These are phyloP conservation scores for Globisporangium takayamanum DNA, from an alignment of 352 stramenopile species.

Conservation along the genomic window DNA sequence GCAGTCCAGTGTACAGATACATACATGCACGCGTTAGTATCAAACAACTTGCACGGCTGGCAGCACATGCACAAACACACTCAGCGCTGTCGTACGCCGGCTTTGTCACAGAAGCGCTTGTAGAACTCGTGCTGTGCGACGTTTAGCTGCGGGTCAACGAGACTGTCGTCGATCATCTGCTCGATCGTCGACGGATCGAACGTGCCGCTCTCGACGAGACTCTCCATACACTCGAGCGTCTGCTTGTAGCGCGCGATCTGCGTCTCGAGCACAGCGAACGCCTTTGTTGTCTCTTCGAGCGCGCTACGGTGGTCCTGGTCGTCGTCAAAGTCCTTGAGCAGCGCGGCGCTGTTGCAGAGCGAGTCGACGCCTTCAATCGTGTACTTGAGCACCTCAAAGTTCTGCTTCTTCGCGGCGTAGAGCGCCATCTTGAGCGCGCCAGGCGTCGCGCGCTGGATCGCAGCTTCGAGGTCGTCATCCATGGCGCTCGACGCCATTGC, in stretches of 20 bases:
- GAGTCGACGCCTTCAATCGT: slow-evolving; percentile 61
- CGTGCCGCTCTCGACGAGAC: slow-evolving; percentile 36
- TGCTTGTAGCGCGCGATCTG: slow-evolving; percentile 63
- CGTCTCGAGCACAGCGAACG: slow-evolving; percentile 56
- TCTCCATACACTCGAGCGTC: slow-evolving; percentile 61
- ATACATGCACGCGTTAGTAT: background rate
- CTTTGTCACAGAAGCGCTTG: slow-evolving; percentile 72
- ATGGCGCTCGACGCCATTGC: background rate
- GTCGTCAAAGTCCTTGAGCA: slow-evolving; percentile 53
- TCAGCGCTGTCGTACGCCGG: slow-evolving; percentile 32
- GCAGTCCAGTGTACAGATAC: background rate
- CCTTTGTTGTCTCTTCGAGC: slow-evolving; percentile 63
- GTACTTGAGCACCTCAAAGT: slow-evolving; percentile 69
- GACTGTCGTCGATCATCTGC: slow-evolving; percentile 46
- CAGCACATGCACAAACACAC: background rate
- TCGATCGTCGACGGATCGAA: slow-evolving; percentile 51
- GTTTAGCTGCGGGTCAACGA: slow-evolving; percentile 54
- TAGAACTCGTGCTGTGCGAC: slow-evolving; percentile 60
- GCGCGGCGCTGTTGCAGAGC: slow-evolving; percentile 53
- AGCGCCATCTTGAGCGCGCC: slow-evolving; percentile 71
- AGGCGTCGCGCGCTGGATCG: slow-evolving; percentile 55
- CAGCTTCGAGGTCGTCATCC: slow-evolving; percentile 50
- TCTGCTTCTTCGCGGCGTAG: slow-evolving; percentile 69
- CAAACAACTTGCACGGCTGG: background rate
- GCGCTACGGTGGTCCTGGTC: slow-evolving; percentile 44